These are phyloP conservation scores for Anisodus tanguticus DNA, from an alignment of 257 asterid species.

Conservation along the genomic window DNA sequence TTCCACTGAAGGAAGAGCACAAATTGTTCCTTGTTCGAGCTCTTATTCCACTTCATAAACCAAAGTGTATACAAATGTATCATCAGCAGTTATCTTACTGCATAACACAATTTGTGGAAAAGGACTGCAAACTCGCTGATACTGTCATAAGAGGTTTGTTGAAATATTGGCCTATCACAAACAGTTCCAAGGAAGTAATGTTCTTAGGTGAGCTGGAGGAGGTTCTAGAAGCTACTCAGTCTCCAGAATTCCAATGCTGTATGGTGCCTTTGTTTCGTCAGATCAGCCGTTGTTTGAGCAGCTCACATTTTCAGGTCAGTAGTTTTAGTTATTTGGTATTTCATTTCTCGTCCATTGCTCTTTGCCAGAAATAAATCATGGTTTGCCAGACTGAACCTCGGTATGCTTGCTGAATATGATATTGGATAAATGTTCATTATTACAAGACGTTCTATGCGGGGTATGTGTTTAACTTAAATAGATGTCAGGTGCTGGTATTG, in stretches of 20 bases:
- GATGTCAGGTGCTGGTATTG: background rate
- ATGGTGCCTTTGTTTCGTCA: slow-evolving; percentile 80
- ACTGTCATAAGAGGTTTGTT: slow-evolving; percentile 77
- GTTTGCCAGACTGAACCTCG: background rate
- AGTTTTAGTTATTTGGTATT: slow-evolving; percentile 4
- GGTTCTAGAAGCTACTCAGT: slow-evolving; percentile 84
- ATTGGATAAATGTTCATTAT: background rate
- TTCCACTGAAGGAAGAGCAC: slow-evolving; percentile 76
- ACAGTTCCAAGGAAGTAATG: slow-evolving; percentile 86
- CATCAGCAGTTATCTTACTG: slow-evolving; percentile 84
- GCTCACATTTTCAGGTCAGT: slow-evolving; percentile 84
- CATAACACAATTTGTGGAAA: slow-evolving; percentile 78
- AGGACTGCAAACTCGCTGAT: slow-evolving; percentile 84
- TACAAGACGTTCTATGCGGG: background rate
- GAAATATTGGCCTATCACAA: slow-evolving; percentile 83
- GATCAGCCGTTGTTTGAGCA: slow-evolving; percentile 67
- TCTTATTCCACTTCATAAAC: slow-evolving; percentile 73
- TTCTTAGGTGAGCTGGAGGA: slow-evolving; percentile 83
- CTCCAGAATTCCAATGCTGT: slow-evolving; percentile 77
- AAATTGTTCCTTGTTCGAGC: slow-evolving; percentile 69
- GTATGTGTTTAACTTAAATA: background rate
- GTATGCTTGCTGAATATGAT: background rate
- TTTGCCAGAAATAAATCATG: background rate
- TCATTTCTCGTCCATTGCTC: background rate
- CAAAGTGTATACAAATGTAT: slow-evolving; percentile 68